These are phyloP conservation scores for Penicillium pancosmium DNA, from an alignment of 495 filamentous ascomycete genomes.

Conservation along the genomic window DNA sequence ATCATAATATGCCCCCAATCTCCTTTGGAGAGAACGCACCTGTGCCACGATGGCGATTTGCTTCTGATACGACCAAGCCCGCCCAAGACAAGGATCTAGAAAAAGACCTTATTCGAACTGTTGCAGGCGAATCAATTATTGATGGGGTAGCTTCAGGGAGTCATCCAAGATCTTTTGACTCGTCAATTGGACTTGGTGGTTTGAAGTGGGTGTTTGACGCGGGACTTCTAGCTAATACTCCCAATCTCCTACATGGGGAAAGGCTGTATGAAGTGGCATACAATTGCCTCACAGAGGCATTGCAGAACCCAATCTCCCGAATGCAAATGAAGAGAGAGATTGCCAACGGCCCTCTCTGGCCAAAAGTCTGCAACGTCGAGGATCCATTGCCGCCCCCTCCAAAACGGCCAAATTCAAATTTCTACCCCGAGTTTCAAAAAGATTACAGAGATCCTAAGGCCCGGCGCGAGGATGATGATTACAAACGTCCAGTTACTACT, in stretches of 20 bases:
- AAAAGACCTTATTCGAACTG: conserved; percentile 13
- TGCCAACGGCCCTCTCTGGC: conserved; percentile 6
- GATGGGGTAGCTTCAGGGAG: conserved; percentile 1
- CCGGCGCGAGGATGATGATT: not conserved
- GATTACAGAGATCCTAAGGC: not conserved
- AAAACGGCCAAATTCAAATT: conserved; percentile 1
- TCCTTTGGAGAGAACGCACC: conserved; percentile 17
- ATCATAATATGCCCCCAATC: not conserved
- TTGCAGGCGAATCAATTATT: conserved; percentile 6
- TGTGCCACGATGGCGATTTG: conserved; percentile 24
- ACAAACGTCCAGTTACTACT: not conserved
- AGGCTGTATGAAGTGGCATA: conserved; percentile 24
- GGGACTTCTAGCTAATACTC: conserved; percentile 11
- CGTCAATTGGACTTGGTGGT: conserved; percentile 12
- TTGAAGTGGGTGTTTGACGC: conserved; percentile 33
- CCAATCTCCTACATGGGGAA: conserved; percentile 1
- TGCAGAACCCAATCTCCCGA: conserved; percentile 15
- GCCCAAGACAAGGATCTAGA: not conserved
- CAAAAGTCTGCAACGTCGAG: conserved; percentile 16
- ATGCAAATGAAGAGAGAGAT: conserved; percentile 17
- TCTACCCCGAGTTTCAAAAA: not conserved
- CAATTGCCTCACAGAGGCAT: conserved; percentile 18
- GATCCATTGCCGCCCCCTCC: conserved; percentile 28
- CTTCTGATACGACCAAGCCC: not conserved
- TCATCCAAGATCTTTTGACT: conserved; percentile 10